Percentiles rank a stretch among this genome's conserved stretches.
Evolutionary conservation across 495 filamentous ascomycete species (phyloP).

Genomic region (Neurospora africana): DNA sequence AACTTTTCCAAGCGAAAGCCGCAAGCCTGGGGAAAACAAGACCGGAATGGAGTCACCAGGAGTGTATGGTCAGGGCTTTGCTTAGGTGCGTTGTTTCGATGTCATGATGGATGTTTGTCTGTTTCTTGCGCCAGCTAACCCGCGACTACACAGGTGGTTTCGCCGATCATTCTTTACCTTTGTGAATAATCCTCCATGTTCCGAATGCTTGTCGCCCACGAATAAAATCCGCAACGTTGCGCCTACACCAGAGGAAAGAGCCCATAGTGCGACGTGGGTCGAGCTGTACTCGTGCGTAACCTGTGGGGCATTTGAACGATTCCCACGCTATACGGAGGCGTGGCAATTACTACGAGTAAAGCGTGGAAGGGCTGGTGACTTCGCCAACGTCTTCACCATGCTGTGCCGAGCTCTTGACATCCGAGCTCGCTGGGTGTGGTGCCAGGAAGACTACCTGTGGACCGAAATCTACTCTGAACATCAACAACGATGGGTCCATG

Average conservation of each 20-base stretch:
- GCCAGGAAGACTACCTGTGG: conserved; percentile 94
- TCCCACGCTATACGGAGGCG: conserved; percentile 90
- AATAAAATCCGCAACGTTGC: conserved; percentile 69
- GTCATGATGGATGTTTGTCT: background rate
- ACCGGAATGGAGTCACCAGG: conserved; percentile 95
- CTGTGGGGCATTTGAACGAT: conserved; percentile 74
- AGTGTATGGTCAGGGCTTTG: conserved; percentile 88
- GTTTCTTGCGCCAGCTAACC: conserved; percentile 5
- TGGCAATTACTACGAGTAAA: conserved; percentile 83
- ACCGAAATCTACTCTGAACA: conserved; percentile 96
- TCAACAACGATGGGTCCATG: conserved; percentile 90
- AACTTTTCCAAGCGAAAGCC: conserved; percentile 77
- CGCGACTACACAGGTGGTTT: conserved; percentile 64
- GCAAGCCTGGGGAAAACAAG: conserved; percentile 69
- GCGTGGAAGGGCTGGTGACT: conserved; percentile 82
- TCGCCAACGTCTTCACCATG: conserved; percentile 99
- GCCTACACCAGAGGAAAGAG: conserved; percentile 78
- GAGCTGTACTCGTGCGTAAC: conserved; percentile 68
- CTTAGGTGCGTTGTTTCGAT: conserved; percentile 47
- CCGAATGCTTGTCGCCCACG: conserved; percentile 71
- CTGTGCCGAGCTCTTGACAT: conserved; percentile 85
- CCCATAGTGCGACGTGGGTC: conserved; percentile 73
- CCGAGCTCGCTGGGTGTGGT: conserved; percentile 96
- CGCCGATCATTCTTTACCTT: conserved; percentile 89
- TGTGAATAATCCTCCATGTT: conserved; percentile 89